Percentiles rank a stretch among this genome's conserved stretches.
Evolutionary conservation across 2,329 filamentous ascomycete genomes (phyloP).

Genomic region (Cercospora sesami): DNA sequence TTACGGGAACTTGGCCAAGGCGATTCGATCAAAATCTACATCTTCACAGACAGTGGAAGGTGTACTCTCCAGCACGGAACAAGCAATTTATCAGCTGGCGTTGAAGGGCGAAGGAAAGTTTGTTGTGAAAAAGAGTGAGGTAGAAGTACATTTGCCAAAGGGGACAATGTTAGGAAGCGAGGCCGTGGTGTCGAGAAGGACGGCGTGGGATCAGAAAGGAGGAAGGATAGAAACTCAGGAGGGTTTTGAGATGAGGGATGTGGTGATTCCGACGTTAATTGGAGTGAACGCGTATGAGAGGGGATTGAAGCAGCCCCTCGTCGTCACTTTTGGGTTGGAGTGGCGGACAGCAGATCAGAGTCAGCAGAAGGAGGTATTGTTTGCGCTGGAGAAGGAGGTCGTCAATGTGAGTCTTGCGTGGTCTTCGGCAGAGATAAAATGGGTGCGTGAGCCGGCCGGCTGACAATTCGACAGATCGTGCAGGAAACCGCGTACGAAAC

Average conservation of each 20-base stretch:
- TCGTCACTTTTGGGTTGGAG: slow-evolving; percentile 62
- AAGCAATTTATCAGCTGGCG: slow-evolving; percentile 30
- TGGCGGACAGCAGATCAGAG: slow-evolving; percentile 47
- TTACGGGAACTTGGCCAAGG: slow-evolving; percentile 71
- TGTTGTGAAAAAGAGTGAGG: slow-evolving; percentile 25
- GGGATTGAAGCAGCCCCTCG: slow-evolving; percentile 62
- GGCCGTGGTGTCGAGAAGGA: slow-evolving; percentile 41
- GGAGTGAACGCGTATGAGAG: slow-evolving; percentile 74
- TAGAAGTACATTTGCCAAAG: slow-evolving; percentile 61
- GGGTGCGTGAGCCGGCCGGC: not conserved
- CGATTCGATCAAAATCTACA: slow-evolving; percentile 44
- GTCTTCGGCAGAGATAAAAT: no score
- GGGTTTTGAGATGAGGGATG: slow-evolving; percentile 42
- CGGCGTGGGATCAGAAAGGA: slow-evolving; percentile 31
- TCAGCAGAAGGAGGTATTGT: slow-evolving; percentile 43
- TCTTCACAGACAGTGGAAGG: slow-evolving; percentile 25
- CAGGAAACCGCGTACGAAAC: slow-evolving; percentile 49
- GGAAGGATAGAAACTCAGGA: slow-evolving; percentile 43
- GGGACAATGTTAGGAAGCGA: slow-evolving; percentile 63
- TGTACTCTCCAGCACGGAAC: slow-evolving; percentile 27
- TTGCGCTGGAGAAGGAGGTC: slow-evolving; percentile 59
- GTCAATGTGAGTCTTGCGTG: slow-evolving; percentile 56
- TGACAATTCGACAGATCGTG: slow-evolving; percentile 39
- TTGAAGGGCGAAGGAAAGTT: slow-evolving; percentile 28
- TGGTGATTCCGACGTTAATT: slow-evolving; percentile 67